Base-by-base conservation (phyloP, 2,329 filamentous ascomycete genomes). In the Paraphaeosphaeria minitans region DNA sequence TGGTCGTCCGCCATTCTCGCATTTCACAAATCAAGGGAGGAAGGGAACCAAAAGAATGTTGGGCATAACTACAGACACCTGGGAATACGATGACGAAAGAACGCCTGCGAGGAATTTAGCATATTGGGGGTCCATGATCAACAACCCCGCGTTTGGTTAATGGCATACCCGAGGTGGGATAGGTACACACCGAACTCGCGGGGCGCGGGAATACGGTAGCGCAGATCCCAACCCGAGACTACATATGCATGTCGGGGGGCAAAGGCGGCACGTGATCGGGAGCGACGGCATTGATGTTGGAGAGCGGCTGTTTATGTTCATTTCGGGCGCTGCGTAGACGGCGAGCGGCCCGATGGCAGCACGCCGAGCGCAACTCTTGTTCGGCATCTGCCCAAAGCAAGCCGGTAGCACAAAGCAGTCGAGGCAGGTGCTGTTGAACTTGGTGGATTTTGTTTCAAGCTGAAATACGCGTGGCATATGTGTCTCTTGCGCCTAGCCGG, bases 1-100 rank as follows among this genome's bases (percentile, higher is more conserved):
- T 59, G 61, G 53, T 56, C 48, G 35, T 54, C 54, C 53, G 66
- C 69, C 69, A 72, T 70, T 39, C 29, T 58, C n/a, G 21, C 51
- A 22, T 14, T n/a, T n/a, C n/a, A 35, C 56, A 62, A 4, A 6
- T 27, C 24, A 64, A 46, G 8, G 27, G 27, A 53, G 31, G 27
- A 53, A 39, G 35, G 49, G 42, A 50, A 52, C 47, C 42, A 52
- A 60, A 52, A 8, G 35, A 45, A 24, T 37, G 33, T 21, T 53
- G 22, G 39, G 50, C 50, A 61, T 55, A 33, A 35, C 13, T 49
- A 19, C 46, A 56, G 14, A 16, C 22, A 22, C 4, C 50, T 37
- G 52, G 48, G 35, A 53, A 53, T 33, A n/a, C 27, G 37, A 43
- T 45, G 24, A 53, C 50, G 45, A 45, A 53, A 53, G 24, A 59